These are phyloP conservation scores for Polyporus tsugae DNA, from an alignment of 1,284 basidiomycete species.

Conservation along the genomic window DNA sequence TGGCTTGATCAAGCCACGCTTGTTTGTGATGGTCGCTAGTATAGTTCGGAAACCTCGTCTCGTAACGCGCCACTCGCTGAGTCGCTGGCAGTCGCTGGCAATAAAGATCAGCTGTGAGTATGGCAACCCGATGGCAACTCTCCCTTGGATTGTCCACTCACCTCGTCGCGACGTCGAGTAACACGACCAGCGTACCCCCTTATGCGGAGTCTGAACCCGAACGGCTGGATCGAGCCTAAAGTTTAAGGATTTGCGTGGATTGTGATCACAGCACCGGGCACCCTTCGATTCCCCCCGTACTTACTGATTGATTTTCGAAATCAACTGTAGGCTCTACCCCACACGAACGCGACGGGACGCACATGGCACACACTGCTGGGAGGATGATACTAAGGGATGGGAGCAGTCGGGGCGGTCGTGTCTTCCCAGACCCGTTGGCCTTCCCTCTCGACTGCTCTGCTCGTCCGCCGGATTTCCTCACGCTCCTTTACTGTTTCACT, in stretches of 20 bases:
- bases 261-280: background rate
- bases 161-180: too few relatives aligned
- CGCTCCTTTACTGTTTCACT: background rate
- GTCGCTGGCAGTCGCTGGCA: too few relatives aligned
- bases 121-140: too few relatives aligned
- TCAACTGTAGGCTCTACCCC: background rate
- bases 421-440: background rate
- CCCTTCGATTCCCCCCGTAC: background rate
- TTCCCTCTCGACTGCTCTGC: background rate
- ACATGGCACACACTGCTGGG: background rate
- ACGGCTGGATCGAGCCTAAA: too few relatives aligned
- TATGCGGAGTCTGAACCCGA: too few relatives aligned
- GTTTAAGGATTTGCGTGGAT: background rate
- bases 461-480: background rate
- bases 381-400: background rate
- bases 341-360: background rate
- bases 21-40: background rate
- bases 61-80: too few relatives aligned
- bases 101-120: too few relatives aligned
- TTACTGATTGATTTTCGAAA: background rate
- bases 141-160: background rate
- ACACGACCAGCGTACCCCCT: too few relatives aligned
- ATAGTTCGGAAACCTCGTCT: background rate
- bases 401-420: background rate
- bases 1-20: background rate